Evolutionary conservation across 352 stramenopile genomes (phyloP), one percentile per base, ranked within the genome.

Genomic region (Phytopythium mirpurense): DNA sequence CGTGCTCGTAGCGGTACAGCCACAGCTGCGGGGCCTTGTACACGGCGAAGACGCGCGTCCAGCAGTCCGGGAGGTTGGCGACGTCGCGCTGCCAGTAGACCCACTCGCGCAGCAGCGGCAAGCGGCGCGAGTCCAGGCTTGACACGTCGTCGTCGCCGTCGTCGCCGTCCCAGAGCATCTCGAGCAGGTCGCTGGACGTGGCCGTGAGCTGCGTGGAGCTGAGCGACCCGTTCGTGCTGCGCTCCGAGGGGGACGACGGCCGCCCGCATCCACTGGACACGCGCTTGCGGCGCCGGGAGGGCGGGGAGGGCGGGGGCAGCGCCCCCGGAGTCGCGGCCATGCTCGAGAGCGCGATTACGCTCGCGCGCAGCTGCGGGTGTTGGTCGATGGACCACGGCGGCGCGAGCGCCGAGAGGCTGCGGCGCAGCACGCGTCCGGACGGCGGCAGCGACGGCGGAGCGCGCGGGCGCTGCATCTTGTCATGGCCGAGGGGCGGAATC

Each of bases 21-120:
- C 64, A 76, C 21, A 80, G 38, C 19, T 55, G 29, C 26, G 64
- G 53, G 46, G 57, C 56, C 34, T 53, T 64, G 34, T 77, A 67
- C n/a, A 80, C 61, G 21, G 70, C 70, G 49, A 77, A 80, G 14
- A 80, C 67, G n/a, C 57, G 42, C 12, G 70, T 80, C 70, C 70
- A 80, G 52, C 64, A 77, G 31, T 74, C 44, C 3, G 70, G 70
- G 1, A 74, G 63, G 19, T 48, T n/a, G 19, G 58, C 51, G 11
- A 51, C 55, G 48, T 76, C 61, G 6, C 64, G 60, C 51, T 79
- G 70, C 67, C 67, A 79, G 43, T 79, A 76, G 55, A 74, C 67
- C 67, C 67, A 79, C 43, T 74, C 70, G 47, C 57, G 65, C 3
- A 73, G 54, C 40, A 68, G 61, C 2, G 44, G 52, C 14, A 54